These are phyloP conservation scores for Cichorium intybus DNA, from an alignment of 140 eudicot genomes.

Conservation along the genomic window DNA sequence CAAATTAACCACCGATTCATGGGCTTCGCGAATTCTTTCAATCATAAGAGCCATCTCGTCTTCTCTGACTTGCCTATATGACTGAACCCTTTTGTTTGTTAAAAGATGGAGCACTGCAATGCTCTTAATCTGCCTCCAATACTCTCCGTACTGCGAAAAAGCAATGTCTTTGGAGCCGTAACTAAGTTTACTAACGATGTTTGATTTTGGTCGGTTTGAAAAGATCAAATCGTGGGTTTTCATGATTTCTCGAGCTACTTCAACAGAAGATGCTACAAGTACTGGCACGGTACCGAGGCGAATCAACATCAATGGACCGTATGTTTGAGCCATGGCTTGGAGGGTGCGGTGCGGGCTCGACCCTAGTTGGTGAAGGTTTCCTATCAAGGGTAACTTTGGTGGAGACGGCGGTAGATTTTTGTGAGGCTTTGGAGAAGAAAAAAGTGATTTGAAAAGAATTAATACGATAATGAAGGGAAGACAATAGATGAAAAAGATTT, in stretches of 20 bases:
- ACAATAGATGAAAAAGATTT: background rate
- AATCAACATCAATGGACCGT: slow-evolving; percentile 40
- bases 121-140: slow-evolving; percentile 42
- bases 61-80: slow-evolving; percentile 25
- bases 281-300: slow-evolving; percentile 31
- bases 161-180: slow-evolving; percentile 37
- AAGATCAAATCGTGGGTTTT: slow-evolving; percentile 44
- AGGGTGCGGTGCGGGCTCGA: slow-evolving; percentile 39
- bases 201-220: slow-evolving; percentile 22
- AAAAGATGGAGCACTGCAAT: slow-evolving; percentile 38
- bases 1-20: slow-evolving; percentile 15
- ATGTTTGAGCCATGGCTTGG: slow-evolving; percentile 16
- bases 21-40: background rate
- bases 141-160: slow-evolving; percentile 30
- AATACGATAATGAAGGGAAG: slow-evolving; percentile 13
- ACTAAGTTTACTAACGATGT: background rate
- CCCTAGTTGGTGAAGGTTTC: slow-evolving; percentile 54
- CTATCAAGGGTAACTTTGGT: slow-evolving; percentile 38
- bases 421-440: slow-evolving; percentile 11
- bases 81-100: slow-evolving; percentile 33
- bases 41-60: slow-evolving; percentile 21
- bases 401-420: slow-evolving; percentile 42
- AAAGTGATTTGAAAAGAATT: background rate
- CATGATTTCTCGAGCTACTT: slow-evolving; percentile 34
- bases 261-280: slow-evolving; percentile 33